Conservation (phyloP, 2,329 filamentous ascomycete genomes). For the Karstenula rhodostoma region DNA sequence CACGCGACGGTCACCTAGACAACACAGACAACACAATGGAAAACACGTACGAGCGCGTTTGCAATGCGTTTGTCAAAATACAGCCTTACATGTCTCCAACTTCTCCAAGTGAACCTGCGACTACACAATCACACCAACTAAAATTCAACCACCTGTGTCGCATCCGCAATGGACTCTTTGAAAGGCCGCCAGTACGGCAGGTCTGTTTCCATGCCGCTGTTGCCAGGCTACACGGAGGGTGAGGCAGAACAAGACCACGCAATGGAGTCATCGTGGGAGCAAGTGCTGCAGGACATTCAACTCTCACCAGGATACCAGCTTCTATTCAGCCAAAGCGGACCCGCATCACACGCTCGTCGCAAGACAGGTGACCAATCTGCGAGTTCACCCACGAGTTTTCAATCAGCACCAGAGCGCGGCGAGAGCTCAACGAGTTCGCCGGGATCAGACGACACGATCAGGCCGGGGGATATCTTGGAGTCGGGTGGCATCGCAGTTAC, state of each 20-base stretch:
- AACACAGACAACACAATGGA: neutral
- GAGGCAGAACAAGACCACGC: neutral
- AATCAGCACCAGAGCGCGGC: too few species aligned
- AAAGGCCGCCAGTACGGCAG: neutral
- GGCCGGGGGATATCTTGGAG: neutral
- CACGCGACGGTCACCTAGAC: conserved; percentile 4
- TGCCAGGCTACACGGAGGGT: neutral
- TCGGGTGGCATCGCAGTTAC: neutral
- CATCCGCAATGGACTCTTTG: neutral
- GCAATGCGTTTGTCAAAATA: neutral
- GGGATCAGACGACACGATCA: conserved; percentile 12
- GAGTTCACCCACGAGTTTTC: too few species aligned
- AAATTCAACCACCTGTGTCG: neutral
- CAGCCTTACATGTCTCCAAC: too few species aligned
- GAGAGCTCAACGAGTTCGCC: neutral
- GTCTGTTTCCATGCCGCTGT: conserved; percentile 7
- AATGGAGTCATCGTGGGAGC: conserved; percentile 4
- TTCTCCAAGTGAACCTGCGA: neutral
- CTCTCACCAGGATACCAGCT: conserved; percentile 9
- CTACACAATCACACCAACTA: neutral
- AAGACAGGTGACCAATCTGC: neutral
- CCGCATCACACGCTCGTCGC: neutral
- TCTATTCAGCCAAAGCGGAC: neutral
- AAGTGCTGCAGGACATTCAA: conserved; percentile 6
- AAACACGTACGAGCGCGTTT: neutral